phyloP scores from a whole-genome alignment of 2,329 filamentous ascomycete genomes.

The Aspergillus latus region DNA sequence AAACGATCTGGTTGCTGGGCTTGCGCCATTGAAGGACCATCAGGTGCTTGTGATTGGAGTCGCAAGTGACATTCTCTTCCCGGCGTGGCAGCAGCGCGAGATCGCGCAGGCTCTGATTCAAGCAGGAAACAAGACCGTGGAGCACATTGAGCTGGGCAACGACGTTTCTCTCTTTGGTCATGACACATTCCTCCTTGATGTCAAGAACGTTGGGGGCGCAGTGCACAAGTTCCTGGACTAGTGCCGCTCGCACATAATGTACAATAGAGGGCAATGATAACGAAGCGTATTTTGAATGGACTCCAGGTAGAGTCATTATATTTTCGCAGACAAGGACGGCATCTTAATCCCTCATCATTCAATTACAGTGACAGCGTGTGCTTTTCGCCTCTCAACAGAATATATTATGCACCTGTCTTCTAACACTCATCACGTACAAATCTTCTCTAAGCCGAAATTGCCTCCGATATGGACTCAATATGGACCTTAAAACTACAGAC shows the following conservation, averaged over 20 bases:
- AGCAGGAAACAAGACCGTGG: constrained; percentile 76
- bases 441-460: no score
- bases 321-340: no score
- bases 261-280: background rate
- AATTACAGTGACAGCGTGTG: no score
- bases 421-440: no score
- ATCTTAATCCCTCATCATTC: no score
- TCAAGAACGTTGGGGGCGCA: constrained; percentile 86
- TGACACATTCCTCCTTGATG: constrained; percentile 90
- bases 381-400: no score
- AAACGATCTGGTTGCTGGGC: constrained; percentile 73
- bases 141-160: constrained; percentile 87
- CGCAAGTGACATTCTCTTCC: constrained; percentile 93
- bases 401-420: no score
- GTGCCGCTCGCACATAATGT: background rate
- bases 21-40: constrained; percentile 69
- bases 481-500: no score
- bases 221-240: constrained; percentile 75
- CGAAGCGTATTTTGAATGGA: background rate
- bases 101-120: constrained; percentile 78
- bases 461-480: no score
- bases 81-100: constrained; percentile 96
- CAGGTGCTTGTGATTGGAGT: constrained; percentile 90
- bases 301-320: no score
- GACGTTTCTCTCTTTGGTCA: constrained; percentile 94